These are phyloP conservation scores for Phytophthora chlamydospora DNA, from an alignment of 352 stramenopile species.

Conservation along the genomic window DNA sequence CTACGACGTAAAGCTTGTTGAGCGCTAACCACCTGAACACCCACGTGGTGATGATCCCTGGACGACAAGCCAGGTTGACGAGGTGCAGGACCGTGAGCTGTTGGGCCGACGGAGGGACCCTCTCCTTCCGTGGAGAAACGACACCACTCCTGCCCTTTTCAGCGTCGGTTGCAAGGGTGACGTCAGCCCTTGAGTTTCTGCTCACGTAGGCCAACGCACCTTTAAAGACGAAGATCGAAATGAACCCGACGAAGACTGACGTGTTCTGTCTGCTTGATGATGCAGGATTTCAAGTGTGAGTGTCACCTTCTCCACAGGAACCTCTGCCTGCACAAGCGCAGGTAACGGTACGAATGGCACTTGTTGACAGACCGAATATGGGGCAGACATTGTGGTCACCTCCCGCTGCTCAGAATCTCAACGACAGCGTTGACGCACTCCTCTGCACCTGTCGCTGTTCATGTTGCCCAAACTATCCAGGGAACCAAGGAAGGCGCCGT, in stretches of 20 bases:
- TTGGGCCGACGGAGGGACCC: conserved; percentile 59
- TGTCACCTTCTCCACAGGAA: conserved; percentile 47
- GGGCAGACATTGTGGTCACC: conserved; percentile 44
- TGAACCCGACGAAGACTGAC: background rate
- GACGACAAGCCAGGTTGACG: conserved; percentile 72
- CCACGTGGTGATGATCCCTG: conserved; percentile 89
- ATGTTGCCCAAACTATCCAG: conserved; percentile 29
- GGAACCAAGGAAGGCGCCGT: conserved; percentile 74
- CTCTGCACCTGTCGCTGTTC: conserved; percentile 36
- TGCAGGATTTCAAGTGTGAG: conserved; percentile 58
- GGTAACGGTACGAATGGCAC: conserved; percentile 42
- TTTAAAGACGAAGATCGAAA: background rate
- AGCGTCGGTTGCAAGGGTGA: conserved; percentile 32
- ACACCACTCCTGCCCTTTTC: conserved; percentile 45
- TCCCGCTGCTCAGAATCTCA: conserved; percentile 57
- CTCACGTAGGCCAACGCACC: conserved; percentile 43
- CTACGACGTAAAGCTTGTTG: background rate
- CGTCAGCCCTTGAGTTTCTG: conserved; percentile 57
- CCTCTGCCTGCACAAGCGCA: conserved; percentile 41
- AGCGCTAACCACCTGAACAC: conserved; percentile 15
- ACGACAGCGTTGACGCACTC: conserved; percentile 44
- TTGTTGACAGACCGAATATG: background rate
- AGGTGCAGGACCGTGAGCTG: conserved; percentile 84
- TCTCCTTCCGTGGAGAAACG: conserved; percentile 80
- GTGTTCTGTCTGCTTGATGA: background rate